Base-by-base conservation (phyloP, 2,329 filamentous ascomycete genomes). In the Colletotrichum sojae region DNA sequence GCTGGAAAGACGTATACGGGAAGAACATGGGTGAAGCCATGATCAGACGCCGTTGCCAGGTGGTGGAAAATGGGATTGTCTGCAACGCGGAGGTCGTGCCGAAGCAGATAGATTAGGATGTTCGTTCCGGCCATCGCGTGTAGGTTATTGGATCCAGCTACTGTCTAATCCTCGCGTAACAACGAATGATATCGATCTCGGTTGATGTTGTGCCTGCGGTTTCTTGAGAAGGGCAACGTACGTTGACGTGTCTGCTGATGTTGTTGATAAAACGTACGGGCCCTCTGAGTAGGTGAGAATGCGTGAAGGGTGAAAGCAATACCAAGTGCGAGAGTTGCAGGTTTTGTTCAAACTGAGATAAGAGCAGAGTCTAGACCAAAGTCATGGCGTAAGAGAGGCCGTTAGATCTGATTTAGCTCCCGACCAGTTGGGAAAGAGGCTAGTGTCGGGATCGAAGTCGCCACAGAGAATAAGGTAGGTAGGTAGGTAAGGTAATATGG, bases 51-150 rank as follows among this genome's bases (percentile, higher is more conserved):
- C 71, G 81, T 88, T 67, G 81, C 81, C 57, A 87, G 82, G 74
- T 80, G 85, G 75, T 93, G 85, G 20, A 95, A 85, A 49, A 94
- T 85, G 0, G 92, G 92, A 75, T 95, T 95, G 79, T 95, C 93
- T 31, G 88, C 84, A 27, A 92, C 83, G 69, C 93, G 90, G 20
- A 94, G 83, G 76, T 95, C 93, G 73, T 90, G 89, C 52, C 92
- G 89, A 43, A 95, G 79, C 22, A 95, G 78, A 75, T 94, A 94
- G 63, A 95, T 83, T 59, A 94, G 81, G 25, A 93, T 83, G 39
- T 86, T 88, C 39, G 74, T 75, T 45, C 75, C 72, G 53, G 76
- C 69, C 81, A 83, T 83, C 48, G 49, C 71, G 64, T 36, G 36
- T 18, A 52, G 16, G 4, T 0, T 2, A 3, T 55, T 8, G 25